Evolutionary conservation across 768 basidiomycete genomes (phyloP).

Genomic region (Russula dissimulans): DNA sequence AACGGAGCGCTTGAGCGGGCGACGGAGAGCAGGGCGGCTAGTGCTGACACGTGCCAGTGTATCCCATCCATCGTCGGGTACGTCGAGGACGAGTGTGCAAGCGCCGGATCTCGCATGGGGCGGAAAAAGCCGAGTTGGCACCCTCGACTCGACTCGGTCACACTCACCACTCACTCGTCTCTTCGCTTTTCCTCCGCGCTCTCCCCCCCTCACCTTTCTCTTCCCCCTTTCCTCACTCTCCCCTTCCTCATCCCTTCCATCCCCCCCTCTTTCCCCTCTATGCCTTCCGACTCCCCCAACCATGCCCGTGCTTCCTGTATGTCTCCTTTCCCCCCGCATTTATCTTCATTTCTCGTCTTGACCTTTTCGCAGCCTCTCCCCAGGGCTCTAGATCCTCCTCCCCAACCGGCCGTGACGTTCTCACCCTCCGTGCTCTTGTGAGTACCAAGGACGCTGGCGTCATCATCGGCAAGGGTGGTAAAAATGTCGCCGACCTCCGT

Average conservation of each 20-base stretch:
- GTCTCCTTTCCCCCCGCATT: slow-evolving; percentile 20
- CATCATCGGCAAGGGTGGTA: slow-evolving; percentile 93
- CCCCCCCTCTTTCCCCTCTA: slow-evolving; percentile 31
- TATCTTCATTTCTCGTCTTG: slow-evolving; percentile 21
- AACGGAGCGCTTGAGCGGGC: no score
- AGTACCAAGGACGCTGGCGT: slow-evolving; percentile 96
- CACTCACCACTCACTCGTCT: slow-evolving; percentile 3
- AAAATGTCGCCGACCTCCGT: slow-evolving; percentile 95
- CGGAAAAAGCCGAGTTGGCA: not conserved
- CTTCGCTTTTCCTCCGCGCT: no score
- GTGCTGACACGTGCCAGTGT: no score
- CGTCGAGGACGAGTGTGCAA: no score
- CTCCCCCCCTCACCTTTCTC: slow-evolving; percentile 2
- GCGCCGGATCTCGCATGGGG: no score
- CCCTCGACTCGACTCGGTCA: not conserved
- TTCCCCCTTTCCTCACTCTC: slow-evolving; percentile 11
- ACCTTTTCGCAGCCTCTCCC: slow-evolving; percentile 39
- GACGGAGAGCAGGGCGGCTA: no score
- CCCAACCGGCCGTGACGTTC: slow-evolving; percentile 58
- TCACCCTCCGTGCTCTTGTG: slow-evolving; percentile 91
- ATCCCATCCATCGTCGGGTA: no score
- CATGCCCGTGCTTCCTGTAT: slow-evolving; percentile 45
- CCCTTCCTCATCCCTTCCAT: slow-evolving; percentile 6
- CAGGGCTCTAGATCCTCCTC: slow-evolving; percentile 67
- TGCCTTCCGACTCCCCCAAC: slow-evolving; percentile 57